Evolutionary conservation across 768 basidiomycete genomes (phyloP), one percentile per base, ranked within the genome.

Genomic region (Cytidiella melzeri): DNA sequence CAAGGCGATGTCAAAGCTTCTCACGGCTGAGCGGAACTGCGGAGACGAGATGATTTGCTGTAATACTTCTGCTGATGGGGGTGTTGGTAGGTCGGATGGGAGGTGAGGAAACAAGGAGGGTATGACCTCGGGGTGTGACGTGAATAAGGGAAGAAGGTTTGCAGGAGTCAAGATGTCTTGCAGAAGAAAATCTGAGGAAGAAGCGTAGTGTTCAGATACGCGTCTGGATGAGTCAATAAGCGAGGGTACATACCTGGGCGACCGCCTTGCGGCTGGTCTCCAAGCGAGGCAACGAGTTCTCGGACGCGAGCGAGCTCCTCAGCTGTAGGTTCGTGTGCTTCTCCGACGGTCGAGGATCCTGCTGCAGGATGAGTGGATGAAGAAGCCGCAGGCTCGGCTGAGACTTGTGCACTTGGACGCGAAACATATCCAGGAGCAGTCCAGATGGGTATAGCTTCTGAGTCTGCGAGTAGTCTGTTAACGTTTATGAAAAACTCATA

Each of bases 1-100:
- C 47, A 96, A 71, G 5, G 91, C 92, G 60, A 86, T 83, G 61
- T 96, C 92, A 41, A 96, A 77, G 61, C 78, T 87, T 2, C 78
- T 70, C 18, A 93, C 87, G 1, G 88, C 84, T 4, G 79, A 70
- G 52, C 86, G 83, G 68, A 94, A 92, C 57, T 88, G 92, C 0
- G 89, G 85, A 1, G 87, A 88, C 67, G 81, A 77, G 52, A 94
- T 80, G 55, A 93, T 81, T 27, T 80, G 80, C 48, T 84, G 74
- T 5, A 96, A 70, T 3, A 72, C 81, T 45, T 91, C 83, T 2
- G 77, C 69, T 1, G 82, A 81, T 3, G 87, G 85, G 7, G 80
- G 80, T 13, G 75, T 66, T 0, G 84, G 83, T 7, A 91, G 73
- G 65, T 87, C 87, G 5, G 87, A 73, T 1, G 92, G 92, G 20